A percentile compares a stretch with the other conserved stretches of the same genome.
Evolutionary conservation across 257 asterid genomes (phyloP).

Genomic region (Vinca minor): DNA sequence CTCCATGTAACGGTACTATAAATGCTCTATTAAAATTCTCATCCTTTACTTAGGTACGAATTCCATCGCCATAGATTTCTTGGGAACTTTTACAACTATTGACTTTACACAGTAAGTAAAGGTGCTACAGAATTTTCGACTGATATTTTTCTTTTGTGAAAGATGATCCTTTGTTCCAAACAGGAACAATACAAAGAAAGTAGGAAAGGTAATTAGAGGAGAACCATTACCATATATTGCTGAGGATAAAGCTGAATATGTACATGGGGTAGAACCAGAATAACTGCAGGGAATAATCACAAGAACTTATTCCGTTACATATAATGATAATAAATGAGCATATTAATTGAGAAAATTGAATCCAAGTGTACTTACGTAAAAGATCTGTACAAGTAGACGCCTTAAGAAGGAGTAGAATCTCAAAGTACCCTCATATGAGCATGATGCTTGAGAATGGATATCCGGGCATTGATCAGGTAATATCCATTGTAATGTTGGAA

Average conservation of each 20-base stretch:
- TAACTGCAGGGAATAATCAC: slow-evolving; percentile 41
- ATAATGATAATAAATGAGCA: background rate
- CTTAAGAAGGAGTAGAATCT: slow-evolving; percentile 66
- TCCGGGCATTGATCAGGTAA: slow-evolving; percentile 58
- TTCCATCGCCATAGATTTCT: no score
- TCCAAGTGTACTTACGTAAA: slow-evolving; percentile 62
- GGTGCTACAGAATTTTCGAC: background rate
- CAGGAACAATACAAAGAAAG: background rate
- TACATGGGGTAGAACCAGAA: slow-evolving; percentile 97
- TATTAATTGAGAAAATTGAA: background rate
- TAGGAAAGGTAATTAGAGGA: background rate
- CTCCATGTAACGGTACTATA: background rate
- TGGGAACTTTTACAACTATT: no score
- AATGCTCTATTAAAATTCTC: background rate
- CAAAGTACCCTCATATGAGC: slow-evolving; percentile 46
- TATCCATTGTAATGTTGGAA: slow-evolving; percentile 73
- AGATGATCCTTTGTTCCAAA: background rate
- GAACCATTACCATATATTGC: slow-evolving; percentile 67
- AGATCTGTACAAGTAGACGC: slow-evolving; percentile 60
- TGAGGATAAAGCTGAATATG: slow-evolving; percentile 78
- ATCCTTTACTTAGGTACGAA: background rate
- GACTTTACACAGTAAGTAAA: background rate
- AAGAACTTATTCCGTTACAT: slow-evolving; percentile 10
- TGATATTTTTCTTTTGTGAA: background rate
- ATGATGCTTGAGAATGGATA: slow-evolving; percentile 31